Percentiles rank a stretch among this genome's conserved stretches.
phyloP scores from a whole-genome alignment of 2,329 filamentous ascomycete species.

The Polychaeton citri region DNA sequence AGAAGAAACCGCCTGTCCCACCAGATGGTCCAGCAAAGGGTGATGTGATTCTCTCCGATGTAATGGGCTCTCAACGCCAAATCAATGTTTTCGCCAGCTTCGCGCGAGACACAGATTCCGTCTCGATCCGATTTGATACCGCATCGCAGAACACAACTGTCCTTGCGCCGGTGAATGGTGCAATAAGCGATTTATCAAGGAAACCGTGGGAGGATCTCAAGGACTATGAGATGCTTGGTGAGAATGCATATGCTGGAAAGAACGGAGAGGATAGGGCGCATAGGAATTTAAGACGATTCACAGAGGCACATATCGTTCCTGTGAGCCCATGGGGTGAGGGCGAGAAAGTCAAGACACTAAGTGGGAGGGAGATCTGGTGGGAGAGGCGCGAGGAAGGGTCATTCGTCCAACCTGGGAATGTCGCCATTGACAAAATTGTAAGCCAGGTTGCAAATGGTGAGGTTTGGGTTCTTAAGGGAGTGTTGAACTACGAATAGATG shows the following conservation, averaged over 20 bases:
- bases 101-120: constrained; percentile 58
- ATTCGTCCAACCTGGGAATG: constrained; percentile 62
- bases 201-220: constrained; percentile 75
- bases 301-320: constrained; percentile 71
- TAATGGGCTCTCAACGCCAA: constrained; percentile 63
- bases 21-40: constrained; percentile 6
- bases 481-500: constrained; percentile 39
- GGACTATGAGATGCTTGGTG: constrained; percentile 57
- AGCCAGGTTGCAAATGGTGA: constrained; percentile 77
- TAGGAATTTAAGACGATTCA: constrained; percentile 64
- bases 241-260: constrained; percentile 60
- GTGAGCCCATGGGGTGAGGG: constrained; percentile 61
- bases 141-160: constrained; percentile 61
- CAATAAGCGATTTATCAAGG: constrained; percentile 60
- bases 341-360: constrained; percentile 52
- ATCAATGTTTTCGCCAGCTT: constrained; percentile 79
- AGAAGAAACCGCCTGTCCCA: constrained; percentile 2
- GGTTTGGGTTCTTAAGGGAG: constrained; percentile 60
- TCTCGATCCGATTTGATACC: constrained; percentile 57
- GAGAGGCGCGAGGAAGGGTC: constrained; percentile 55
- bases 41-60: constrained; percentile 63
- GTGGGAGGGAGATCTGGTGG: constrained; percentile 71
- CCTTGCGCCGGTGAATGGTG: constrained; percentile 74
- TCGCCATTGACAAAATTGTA: constrained; percentile 63
- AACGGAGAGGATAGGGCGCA: constrained; percentile 64